These are phyloP conservation scores for Termitomyces sp. DNA, from an alignment of 768 basidiomycete genomes.

Conservation along the genomic window DNA sequence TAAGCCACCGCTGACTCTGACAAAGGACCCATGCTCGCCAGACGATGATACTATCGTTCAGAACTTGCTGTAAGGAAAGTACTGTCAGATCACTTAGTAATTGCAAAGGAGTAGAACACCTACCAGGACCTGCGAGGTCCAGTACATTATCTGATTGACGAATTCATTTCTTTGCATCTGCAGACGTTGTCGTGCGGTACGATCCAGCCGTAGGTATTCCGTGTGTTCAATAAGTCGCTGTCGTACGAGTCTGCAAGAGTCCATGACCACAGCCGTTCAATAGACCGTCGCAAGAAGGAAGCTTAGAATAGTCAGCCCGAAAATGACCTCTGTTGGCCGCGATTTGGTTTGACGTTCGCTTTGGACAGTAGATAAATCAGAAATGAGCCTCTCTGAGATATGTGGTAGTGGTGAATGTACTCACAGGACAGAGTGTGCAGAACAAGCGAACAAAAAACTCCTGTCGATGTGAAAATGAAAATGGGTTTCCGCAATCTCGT, in stretches of 20 bases:
- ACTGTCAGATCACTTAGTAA: not conserved
- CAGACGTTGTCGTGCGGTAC: not conserved
- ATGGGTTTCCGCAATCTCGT: not conserved
- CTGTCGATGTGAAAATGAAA: not conserved
- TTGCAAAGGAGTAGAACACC: not conserved
- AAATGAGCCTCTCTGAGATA: not conserved
- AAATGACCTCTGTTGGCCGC: not conserved
- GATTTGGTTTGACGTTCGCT: not conserved
- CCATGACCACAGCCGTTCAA: not conserved
- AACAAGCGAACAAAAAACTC: not conserved
- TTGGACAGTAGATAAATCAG: not conserved
- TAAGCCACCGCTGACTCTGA: not conserved
- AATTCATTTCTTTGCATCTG: constrained; percentile 1
- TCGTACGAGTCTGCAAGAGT: not conserved
- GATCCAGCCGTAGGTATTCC: not conserved
- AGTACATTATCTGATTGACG: constrained; percentile 2
- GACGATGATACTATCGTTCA: constrained; percentile 4
- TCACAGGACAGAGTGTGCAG: not conserved
- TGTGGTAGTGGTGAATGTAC: not conserved
- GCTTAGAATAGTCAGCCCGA: not conserved
- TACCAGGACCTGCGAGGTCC: not conserved
- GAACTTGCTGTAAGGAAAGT: not conserved
- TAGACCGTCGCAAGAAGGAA: constrained; percentile 2
- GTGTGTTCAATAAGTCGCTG: not conserved
- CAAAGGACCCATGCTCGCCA: constrained; percentile 7